Conservation (phyloP, 2,329 filamentous ascomycete species). For the Aspergillus texensis region DNA sequence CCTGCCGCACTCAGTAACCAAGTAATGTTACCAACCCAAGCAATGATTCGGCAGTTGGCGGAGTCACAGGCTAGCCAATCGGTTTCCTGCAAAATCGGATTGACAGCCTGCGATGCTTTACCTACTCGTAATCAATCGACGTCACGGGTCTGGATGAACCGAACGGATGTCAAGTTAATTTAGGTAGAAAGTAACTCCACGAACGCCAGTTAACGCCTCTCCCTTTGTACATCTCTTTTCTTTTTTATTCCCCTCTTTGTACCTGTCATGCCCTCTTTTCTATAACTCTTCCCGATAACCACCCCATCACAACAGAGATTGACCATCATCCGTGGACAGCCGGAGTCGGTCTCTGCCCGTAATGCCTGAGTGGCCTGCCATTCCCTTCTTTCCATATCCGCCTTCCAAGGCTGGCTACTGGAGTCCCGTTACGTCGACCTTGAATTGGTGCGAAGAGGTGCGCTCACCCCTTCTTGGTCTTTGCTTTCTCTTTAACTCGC, state of each 20-base stretch:
- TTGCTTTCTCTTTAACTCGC: not conserved
- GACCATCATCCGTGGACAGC: slow-evolving; percentile 13
- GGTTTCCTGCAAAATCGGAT: not conserved
- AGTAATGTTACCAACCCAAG: not conserved
- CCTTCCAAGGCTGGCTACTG: slow-evolving; percentile 62
- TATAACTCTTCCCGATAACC: not conserved
- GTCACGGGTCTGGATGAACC: slow-evolving; percentile 6
- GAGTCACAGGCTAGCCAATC: slow-evolving; percentile 12
- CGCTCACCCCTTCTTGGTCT: slow-evolving; percentile 10
- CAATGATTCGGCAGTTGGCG: slow-evolving; percentile 21
- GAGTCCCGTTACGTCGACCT: slow-evolving; percentile 69
- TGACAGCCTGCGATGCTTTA: not conserved
- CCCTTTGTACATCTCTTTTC: not conserved
- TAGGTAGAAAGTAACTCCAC: not conserved
- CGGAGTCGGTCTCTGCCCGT: slow-evolving; percentile 14
- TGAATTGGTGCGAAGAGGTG: slow-evolving; percentile 83
- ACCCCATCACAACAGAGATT: not conserved
- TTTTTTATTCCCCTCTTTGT: not conserved
- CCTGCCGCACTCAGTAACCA: not conserved
- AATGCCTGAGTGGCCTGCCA: slow-evolving; percentile 32
- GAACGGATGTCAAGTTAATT: not conserved
- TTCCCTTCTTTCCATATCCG: slow-evolving; percentile 46
- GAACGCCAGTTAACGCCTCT: not conserved
- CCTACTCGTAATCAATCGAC: slow-evolving; percentile 7
- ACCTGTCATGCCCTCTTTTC: not conserved